Evolutionary conservation across 805 yeast species (phyloP), one percentile per base, ranked within the genome.

Genomic region (Metschnikowia baotianmanensis): DNA sequence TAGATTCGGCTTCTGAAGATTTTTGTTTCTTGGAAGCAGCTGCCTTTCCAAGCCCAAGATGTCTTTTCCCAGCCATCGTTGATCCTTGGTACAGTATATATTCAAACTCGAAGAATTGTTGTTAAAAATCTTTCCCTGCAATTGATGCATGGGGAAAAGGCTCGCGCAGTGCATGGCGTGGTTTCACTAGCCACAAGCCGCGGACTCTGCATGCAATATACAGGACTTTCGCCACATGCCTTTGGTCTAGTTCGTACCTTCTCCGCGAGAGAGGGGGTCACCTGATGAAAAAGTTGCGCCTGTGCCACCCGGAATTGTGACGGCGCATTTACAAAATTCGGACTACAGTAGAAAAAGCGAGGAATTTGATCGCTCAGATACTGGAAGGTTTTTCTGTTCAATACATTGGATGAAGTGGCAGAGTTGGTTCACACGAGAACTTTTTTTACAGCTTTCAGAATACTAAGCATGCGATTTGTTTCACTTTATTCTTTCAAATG

Each of bases 21-120:
- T 54, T 53, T 25, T 58, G 62, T 32, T 52, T 54, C 47, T 65
- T 69, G 6, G 55, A 47, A 16, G 52, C 48, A 21, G 58, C 56
- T 9, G 60, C 53, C 43, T 64, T 61, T 12, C 70, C 70, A 21
- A 69, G 55, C 26, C 74, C 74, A 32, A 69, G 58, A 34, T 61
- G 66, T 57, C 73, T 58, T 48, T 59, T 59, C 13, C 43, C 35
- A 2, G 60, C 55, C 55, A 53, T 54, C 27, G 12, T 27, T 17
- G n/a, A 25, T 22, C 10, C 24, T 22, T 22, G 24, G 24, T 10
- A 22, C 7, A 8, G 24, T 22, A 10, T 7, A 10, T 6, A 9
- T 36, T 17, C 9, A 17, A 20, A 18, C 12, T 24, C 13, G 24
- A 23, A n/a, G n/a, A n/a, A n/a, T n/a, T n/a, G n/a, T n/a, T n/a